phyloP scores from a whole-genome alignment of 805 yeast species.

The Phaffomyces antillensis region DNA sequence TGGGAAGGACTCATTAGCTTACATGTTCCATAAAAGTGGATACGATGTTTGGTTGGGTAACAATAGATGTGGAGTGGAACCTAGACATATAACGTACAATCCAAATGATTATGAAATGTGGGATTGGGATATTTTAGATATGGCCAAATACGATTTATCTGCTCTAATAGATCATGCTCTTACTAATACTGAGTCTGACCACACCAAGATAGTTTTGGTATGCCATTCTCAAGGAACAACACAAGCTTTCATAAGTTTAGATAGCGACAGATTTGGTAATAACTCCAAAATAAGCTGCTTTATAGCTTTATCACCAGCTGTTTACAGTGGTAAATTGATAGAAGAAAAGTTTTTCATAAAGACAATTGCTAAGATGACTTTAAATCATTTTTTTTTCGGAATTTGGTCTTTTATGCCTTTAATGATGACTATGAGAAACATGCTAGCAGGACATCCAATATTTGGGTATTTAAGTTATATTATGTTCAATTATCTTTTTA shows the following conservation, averaged over 20 bases:
- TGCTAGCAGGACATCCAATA: slow-evolving; percentile 40
- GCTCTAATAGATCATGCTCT: slow-evolving; percentile 60
- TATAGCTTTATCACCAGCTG: slow-evolving; percentile 84
- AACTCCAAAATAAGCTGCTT: slow-evolving; percentile 57
- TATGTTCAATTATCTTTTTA: slow-evolving; percentile 81
- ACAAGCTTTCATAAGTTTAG: slow-evolving; percentile 66
- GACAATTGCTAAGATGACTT: slow-evolving; percentile 50
- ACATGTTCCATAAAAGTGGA: slow-evolving; percentile 44
- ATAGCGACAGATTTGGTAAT: slow-evolving; percentile 37
- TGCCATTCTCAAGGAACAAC: slow-evolving; percentile 96
- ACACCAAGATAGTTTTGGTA: slow-evolving; percentile 48
- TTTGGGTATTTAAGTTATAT: slow-evolving; percentile 65
- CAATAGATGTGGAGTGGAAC: slow-evolving; percentile 79
- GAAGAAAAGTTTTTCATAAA: slow-evolving; percentile 54
- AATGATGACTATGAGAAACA: slow-evolving; percentile 52
- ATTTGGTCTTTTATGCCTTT: slow-evolving; percentile 69
- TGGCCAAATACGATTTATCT: slow-evolving; percentile 75
- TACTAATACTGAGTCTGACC: slow-evolving; percentile 24
- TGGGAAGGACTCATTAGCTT: slow-evolving; percentile 76
- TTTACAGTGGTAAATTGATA: slow-evolving; percentile 75
- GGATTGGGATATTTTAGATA: slow-evolving; percentile 89
- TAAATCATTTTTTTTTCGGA: slow-evolving; percentile 57
- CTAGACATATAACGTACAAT: slow-evolving; percentile 49
- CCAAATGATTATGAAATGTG: slow-evolving; percentile 53
- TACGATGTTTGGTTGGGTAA: slow-evolving; percentile 91